A percentile compares a stretch with the other conserved stretches of the same genome.
Conservation (phyloP, 1,284 basidiomycete genomes). For the Boletus smithii region DNA sequence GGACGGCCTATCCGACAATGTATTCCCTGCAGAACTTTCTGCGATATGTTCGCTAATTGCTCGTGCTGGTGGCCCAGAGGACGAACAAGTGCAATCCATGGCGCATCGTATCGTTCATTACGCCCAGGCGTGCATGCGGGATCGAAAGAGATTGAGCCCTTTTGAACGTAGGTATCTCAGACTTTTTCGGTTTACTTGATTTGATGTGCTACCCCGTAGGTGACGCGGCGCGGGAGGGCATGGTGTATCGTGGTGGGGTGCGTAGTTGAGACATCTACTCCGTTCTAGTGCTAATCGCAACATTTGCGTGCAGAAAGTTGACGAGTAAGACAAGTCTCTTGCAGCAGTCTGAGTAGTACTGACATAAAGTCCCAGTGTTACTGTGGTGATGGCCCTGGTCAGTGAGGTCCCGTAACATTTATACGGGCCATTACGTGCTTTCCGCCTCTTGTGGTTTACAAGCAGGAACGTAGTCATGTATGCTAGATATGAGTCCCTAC, state of each 20-base stretch:
- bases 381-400: conserved; percentile 44
- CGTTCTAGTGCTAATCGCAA: conserved; percentile 16
- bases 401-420: conserved; percentile 31
- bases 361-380: conserved; percentile 37
- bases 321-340: conserved; percentile 49
- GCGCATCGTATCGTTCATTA: conserved; percentile 72
- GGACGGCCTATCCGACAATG: conserved; percentile 85
- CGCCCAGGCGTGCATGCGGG: conserved; percentile 65
- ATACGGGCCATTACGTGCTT: no score
- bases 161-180: conserved; percentile 56
- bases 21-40: conserved; percentile 69
- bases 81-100: conserved; percentile 61
- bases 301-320: conserved; percentile 48
- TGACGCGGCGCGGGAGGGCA: conserved; percentile 58
- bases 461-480: no score
- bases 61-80: conserved; percentile 53
- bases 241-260: conserved; percentile 69
- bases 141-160: conserved; percentile 59
- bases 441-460: background rate
- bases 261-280: conserved; percentile 18
- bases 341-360: conserved; percentile 19
- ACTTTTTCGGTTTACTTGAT: background rate
- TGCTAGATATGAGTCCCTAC: no score
- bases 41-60: conserved; percentile 64
- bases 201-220: conserved; percentile 35